Percentiles rank a stretch among this genome's conserved stretches.
Conservation (phyloP, 129 eudicot species). For the Erigeron canadensis region DNA sequence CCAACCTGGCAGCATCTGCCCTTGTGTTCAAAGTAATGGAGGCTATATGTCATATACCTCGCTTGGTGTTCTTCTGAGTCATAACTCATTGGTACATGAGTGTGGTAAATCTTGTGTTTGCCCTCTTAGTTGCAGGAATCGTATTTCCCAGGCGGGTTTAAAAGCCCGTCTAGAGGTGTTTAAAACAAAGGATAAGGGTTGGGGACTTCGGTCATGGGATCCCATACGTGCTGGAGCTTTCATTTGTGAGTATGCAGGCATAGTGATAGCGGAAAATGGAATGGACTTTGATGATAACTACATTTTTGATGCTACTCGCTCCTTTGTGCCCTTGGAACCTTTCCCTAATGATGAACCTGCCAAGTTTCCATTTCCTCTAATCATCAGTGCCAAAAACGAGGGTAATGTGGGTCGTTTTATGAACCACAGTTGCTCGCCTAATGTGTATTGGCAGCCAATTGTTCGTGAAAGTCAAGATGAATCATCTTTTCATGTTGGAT, state of each 20-base stretch:
- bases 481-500: slow-evolving; percentile 59
- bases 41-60: slow-evolving; percentile 65
- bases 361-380: slow-evolving; percentile 59
- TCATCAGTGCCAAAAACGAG: slow-evolving; percentile 61
- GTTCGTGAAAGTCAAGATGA: slow-evolving; percentile 61
- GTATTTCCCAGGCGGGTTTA: slow-evolving; percentile 71
- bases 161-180: slow-evolving; percentile 79
- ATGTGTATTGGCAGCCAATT: slow-evolving; percentile 83
- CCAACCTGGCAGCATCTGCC: slow-evolving; percentile 59
- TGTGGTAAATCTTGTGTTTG: slow-evolving; percentile 72
- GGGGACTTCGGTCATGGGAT: slow-evolving; percentile 97
- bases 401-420: slow-evolving; percentile 97
- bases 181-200: slow-evolving; percentile 70
- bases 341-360: slow-evolving; percentile 29
- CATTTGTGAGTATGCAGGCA: slow-evolving; percentile 94
- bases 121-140: slow-evolving; percentile 75
- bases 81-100: slow-evolving; percentile 63
- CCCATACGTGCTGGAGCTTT: slow-evolving; percentile 77
- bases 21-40: slow-evolving; percentile 65
- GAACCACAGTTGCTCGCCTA: slow-evolving; percentile 94
- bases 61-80: slow-evolving; percentile 59
- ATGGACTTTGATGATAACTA: slow-evolving; percentile 53
- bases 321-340: slow-evolving; percentile 45
- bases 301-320: slow-evolving; percentile 66
- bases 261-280: slow-evolving; percentile 41